Base-by-base conservation (phyloP, 2,329 filamentous ascomycete species). In the Cryphonectria parasitica region DNA sequence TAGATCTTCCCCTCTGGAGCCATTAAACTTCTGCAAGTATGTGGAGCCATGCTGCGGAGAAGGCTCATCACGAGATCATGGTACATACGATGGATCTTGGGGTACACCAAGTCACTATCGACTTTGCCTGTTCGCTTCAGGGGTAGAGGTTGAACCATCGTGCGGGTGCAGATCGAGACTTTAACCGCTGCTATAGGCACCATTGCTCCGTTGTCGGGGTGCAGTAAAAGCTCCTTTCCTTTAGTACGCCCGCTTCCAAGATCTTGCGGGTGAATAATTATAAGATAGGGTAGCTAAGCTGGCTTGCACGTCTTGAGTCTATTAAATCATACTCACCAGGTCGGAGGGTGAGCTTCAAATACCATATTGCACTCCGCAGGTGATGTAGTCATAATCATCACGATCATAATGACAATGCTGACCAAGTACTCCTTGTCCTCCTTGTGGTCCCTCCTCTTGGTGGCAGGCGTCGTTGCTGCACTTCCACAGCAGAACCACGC, bases 41-140 rank as follows among this genome's bases (percentile, higher is more conserved):
- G 28, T 61, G 58, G 58, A 61, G n/a, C 52, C 34, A 5, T 34
- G 58, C 34, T 61, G 58, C 58, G 31, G 31, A 61, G 58, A 39
- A 61, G 56, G 31, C 52, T 56, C 52, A 56, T 15, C 25, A 56
- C 52, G 52, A 56, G n/a, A 28, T 56, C n/a, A 28, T 17, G 52
- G 52, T 54, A 15, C n/a, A 54, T 10, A n/a, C n/a, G 5, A 15
- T 25, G 52, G 52, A 54, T 28, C n/a, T 54, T 13, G 52, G 43
- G 43, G 43, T 49, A 22, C 43, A 49, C 43, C 22, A 22, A 8
- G 19, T 49, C 43, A 19, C 19, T 41, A 41, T 6, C 13, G 43
- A 15, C 43, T 17, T 45, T 17, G 43, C 43, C 2, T 45, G 15
- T 4, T 45, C 17, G 43, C 43, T 22, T 49, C 43, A 22, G 5